Percentiles rank a stretch among this genome's conserved stretches.
These are phyloP conservation scores for Articulospora tetracladia DNA, from an alignment of 495 filamentous ascomycete species.

Conservation along the genomic window DNA sequence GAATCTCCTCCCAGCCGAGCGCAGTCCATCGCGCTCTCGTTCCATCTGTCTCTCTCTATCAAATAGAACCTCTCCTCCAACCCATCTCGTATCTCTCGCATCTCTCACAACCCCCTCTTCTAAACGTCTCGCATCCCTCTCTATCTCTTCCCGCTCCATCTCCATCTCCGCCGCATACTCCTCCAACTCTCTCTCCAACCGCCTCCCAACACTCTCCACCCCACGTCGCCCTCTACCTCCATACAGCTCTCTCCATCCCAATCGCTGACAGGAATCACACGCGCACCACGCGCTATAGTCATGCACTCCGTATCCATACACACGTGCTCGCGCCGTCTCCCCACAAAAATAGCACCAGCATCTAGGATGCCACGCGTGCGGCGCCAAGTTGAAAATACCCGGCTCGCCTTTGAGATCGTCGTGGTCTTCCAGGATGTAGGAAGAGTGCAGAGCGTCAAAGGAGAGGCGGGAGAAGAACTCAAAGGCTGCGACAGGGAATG, in stretches of 20 bases:
- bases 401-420: neutral
- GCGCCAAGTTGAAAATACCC: neutral
- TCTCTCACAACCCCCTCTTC: neutral
- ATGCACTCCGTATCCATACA: neutral
- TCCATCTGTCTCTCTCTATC: neutral
- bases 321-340: neutral
- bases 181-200: neutral
- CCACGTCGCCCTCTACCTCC: neutral
- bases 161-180: neutral
- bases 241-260: too few relatives aligned
- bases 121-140: neutral
- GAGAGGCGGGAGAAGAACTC: neutral
- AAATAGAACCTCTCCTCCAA: neutral
- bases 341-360: neutral
- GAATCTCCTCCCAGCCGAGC: neutral
- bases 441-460: neutral
- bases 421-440: neutral
- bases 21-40: neutral
- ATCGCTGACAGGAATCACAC: neutral
- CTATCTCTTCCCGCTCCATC: neutral
- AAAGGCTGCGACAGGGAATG: neutral
- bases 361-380: neutral
- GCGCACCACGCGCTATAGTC: neutral
- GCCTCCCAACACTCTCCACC: neutral
- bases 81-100: neutral